Conservation (phyloP, 805 yeast genomes). For the Kodamaea kaohsiungensis region DNA sequence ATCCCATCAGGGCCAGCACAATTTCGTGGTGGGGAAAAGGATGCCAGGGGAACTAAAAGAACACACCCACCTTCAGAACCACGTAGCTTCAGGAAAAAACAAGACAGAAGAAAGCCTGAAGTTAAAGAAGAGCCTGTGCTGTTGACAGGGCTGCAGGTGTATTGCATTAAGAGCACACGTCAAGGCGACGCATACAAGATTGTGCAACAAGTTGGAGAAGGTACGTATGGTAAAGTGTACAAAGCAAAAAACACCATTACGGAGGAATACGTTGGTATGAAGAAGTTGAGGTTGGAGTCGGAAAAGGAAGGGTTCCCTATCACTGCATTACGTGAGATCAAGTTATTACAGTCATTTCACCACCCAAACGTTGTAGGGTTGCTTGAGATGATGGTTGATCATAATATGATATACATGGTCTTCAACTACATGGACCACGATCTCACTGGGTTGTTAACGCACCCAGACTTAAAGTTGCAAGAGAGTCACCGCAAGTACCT, state of each 20-base stretch:
- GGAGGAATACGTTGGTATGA: slow-evolving; percentile 77
- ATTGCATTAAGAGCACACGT: slow-evolving; percentile 28
- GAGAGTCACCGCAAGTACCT: slow-evolving; percentile 68
- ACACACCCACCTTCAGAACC: slow-evolving; percentile 4
- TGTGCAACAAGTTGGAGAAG: slow-evolving; percentile 94
- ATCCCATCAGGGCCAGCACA: slow-evolving; percentile 7
- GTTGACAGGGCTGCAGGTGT: slow-evolving; percentile 27
- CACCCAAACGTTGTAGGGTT: slow-evolving; percentile 83
- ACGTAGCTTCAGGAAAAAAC: slow-evolving; percentile 6
- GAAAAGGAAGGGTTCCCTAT: slow-evolving; percentile 96
- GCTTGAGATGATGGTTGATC: slow-evolving; percentile 86
- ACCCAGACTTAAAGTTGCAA: slow-evolving; percentile 62
- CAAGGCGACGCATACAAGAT: slow-evolving; percentile 57
- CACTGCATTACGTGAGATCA: slow-evolving; percentile 90
- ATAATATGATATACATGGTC: slow-evolving; percentile 76
- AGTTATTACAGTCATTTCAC: slow-evolving; percentile 76
- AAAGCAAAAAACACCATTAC: slow-evolving; percentile 77
- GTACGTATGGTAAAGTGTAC: slow-evolving; percentile 95
- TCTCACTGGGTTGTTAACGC: slow-evolving; percentile 81
- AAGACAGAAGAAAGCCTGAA: slow-evolving; percentile 2
- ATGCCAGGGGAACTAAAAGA: slow-evolving; percentile 8
- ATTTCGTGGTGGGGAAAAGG: slow-evolving; percentile 7
- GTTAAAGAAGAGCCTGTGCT: slow-evolving; percentile 8
- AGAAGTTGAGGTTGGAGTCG: slow-evolving; percentile 76
- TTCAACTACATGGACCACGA: slow-evolving; percentile 95